Conservation (phyloP, 2,329 filamentous ascomycete species). For the Lecanicillium sp. region DNA sequence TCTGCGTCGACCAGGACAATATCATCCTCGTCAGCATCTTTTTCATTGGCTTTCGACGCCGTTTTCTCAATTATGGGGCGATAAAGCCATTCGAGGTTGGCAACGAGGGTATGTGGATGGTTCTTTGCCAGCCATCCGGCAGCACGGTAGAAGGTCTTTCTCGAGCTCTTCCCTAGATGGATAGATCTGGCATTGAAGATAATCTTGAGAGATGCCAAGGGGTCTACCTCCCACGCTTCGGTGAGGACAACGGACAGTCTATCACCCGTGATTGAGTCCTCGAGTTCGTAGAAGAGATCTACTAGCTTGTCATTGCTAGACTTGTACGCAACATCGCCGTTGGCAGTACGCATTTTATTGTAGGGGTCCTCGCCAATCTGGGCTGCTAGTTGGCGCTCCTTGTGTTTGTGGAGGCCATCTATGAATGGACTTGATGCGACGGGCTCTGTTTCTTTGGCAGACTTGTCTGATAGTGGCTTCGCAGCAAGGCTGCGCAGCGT, state of each 20-base stretch:
- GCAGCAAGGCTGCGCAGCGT: constrained; percentile 15
- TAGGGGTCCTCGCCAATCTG: constrained; percentile 14
- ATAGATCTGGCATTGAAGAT: constrained; percentile 55
- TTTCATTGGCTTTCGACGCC: constrained; percentile 24
- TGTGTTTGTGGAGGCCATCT: constrained; percentile 18
- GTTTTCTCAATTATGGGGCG: constrained; percentile 49
- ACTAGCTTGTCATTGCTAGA: constrained; percentile 38
- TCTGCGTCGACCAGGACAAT: constrained; percentile 24
- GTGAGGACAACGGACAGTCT: constrained; percentile 33
- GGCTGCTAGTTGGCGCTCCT: constrained; percentile 1
- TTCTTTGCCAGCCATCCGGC: constrained; percentile 47
- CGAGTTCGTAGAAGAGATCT: constrained; percentile 46
- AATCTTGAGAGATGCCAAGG: constrained; percentile 44
- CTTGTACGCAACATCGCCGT: constrained; percentile 37
- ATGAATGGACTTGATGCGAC: constrained; percentile 22
- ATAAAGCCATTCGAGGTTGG: constrained; percentile 46
- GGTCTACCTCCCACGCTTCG: constrained; percentile 39
- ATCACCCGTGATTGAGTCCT: constrained; percentile 27
- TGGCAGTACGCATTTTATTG: constrained; percentile 44
- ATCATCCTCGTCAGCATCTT: constrained; percentile 20
- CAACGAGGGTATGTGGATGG: constrained; percentile 45
- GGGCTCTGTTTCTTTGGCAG: neutral
- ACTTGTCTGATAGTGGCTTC: constrained; percentile 1
- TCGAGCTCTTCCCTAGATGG: constrained; percentile 47
- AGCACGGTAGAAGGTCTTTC: constrained; percentile 39